phyloP scores from a whole-genome alignment of 1,284 basidiomycete genomes.

The Cutaneotrichosporon daszewskae region DNA sequence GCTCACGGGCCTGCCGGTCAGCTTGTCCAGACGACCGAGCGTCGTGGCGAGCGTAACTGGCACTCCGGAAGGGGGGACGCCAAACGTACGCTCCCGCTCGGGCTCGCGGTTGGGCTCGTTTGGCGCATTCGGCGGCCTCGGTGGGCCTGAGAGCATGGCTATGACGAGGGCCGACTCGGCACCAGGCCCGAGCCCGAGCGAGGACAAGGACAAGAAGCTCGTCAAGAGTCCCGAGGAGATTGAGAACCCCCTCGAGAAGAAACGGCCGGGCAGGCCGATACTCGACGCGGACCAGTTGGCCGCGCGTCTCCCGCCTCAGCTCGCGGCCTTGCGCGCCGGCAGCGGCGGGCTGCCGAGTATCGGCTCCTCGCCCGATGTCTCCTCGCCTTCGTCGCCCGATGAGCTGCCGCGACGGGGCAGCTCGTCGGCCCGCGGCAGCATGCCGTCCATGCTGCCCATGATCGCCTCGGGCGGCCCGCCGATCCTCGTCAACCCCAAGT shows the following conservation, averaged over 20 bases:
- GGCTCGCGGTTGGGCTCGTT: background rate
- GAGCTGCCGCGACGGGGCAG: constrained; percentile 4
- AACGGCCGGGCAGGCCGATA: constrained; percentile 10
- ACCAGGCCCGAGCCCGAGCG: background rate
- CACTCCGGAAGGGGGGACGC: background rate
- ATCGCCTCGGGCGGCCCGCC: constrained; percentile 54
- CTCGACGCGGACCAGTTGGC: constrained; percentile 34
- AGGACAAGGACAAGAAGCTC: background rate
- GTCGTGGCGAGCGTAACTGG: background rate
- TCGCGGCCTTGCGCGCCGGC: constrained; percentile 34
- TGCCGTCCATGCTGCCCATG: background rate
- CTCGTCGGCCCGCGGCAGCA: background rate
- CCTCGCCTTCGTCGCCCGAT: background rate
- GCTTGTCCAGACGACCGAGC: constrained; percentile 4
- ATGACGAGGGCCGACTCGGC: constrained; percentile 7
- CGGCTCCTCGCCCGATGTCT: background rate
- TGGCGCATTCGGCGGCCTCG: background rate
- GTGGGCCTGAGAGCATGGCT: constrained; percentile 4
- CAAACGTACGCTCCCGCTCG: background rate
- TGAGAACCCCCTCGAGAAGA: too few relatives aligned
- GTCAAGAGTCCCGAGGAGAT: background rate
- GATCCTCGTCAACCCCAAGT: constrained; percentile 67
- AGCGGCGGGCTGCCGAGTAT: background rate
- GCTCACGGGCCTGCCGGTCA: constrained; percentile 33
- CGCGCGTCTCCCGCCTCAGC: constrained; percentile 38